Evolutionary conservation across 495 filamentous ascomycete genomes (phyloP), one percentile per base, ranked within the genome.

Genomic region (Xylaria curta): DNA sequence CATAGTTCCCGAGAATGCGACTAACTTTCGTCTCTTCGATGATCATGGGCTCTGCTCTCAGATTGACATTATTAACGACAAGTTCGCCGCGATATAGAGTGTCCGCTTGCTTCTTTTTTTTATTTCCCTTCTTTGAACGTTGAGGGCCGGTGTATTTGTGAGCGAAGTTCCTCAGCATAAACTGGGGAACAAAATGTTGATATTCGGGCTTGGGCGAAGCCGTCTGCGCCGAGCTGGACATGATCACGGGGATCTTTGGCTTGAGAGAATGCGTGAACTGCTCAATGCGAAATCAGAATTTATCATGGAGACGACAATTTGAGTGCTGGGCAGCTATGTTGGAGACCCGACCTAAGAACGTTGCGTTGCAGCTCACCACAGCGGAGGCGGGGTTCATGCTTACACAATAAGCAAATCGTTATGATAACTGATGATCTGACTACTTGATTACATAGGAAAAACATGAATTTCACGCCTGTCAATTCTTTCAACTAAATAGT

Each of bases 101-200:
- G 53, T 78, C 74, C 12, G 75, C 51, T 46, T 73, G 73, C 24
- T 75, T 74, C 46, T 58, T 40, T 42, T 76, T 42, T 42, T 76
- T 72, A n/a, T 64, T 69, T 31, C 66, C 49, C 19, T 58, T 61
- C 38, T 38, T 60, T 13, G 53, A 59, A 8, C 54, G 28, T 42
- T 73, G 61, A 3, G 71, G 62, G 17, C 58, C 54, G 2, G n/a
- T 53, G 58, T 78, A 76, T 42, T 71, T 61, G 62, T 77, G 74
- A 19, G 82, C 76, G 60, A 85, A 86, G 76, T 85, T 85, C 31
- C 76, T 71, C 9, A 86, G 79, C 42, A 86, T 79, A 65, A 85
- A 86, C 62, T 80, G 83, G 1, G 85, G 85, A 38, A 86, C 80
- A 69, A 83, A 86, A 69, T 86, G 85, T 56, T 86, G 85, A 70